phyloP scores from a whole-genome alignment of 2,329 filamentous ascomycete species.

The Penicillium sp. region DNA sequence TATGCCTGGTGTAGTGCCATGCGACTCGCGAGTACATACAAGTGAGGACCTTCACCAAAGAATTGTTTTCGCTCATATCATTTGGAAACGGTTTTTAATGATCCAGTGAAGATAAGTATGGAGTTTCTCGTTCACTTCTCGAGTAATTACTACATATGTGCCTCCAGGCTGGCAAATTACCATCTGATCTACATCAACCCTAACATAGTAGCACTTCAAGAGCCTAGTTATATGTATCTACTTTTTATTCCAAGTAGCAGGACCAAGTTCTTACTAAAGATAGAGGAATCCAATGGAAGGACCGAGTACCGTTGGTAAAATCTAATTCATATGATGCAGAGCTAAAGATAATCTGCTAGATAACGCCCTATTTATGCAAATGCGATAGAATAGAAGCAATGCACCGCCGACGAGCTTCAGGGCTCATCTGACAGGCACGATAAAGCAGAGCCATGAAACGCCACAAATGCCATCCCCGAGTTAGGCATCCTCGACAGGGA shows the following conservation, averaged over 20 bases:
- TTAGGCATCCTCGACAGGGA: neutral
- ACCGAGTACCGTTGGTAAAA: neutral
- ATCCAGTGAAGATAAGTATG: too few relatives aligned
- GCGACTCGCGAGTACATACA: neutral
- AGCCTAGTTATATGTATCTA: too few relatives aligned
- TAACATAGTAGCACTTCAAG: too few relatives aligned
- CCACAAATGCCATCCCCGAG: constrained; percentile 13
- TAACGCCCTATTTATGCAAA: constrained; percentile 26
- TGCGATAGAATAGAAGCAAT: constrained; percentile 18
- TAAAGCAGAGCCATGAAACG: constrained; percentile 7
- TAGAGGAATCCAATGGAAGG: neutral
- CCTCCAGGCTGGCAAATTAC: too few relatives aligned
- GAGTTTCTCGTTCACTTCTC: too few relatives aligned
- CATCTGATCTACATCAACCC: too few relatives aligned
- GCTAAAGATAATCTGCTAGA: neutral
- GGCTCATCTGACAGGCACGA: constrained; percentile 1
- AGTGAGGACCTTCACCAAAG: neutral
- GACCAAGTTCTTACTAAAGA: too few relatives aligned
- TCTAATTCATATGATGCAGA: constrained; percentile 2
- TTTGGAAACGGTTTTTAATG: too few relatives aligned
- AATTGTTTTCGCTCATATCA: neutral
- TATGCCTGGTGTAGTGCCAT: too few relatives aligned
- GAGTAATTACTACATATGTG: too few relatives aligned
- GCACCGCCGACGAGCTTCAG: neutral
- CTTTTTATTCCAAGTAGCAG: too few relatives aligned